A percentile compares a stretch with the other conserved stretches of the same genome.
These are phyloP conservation scores for Suhomyces emberorum DNA, from an alignment of 805 yeast genomes.

Conservation along the genomic window DNA sequence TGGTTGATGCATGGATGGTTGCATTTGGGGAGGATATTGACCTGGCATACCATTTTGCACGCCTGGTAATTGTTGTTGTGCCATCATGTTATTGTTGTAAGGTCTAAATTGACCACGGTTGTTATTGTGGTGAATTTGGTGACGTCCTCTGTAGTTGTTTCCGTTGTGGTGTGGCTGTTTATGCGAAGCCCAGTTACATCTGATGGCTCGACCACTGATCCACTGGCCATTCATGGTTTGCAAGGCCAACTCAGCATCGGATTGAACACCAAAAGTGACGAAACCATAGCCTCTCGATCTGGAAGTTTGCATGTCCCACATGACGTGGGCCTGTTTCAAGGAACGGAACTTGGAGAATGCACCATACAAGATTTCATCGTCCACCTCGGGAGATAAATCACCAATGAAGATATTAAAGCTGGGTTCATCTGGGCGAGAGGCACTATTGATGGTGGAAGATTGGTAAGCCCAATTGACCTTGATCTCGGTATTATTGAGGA, in stretches of 20 bases:
- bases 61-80: constrained; percentile 7
- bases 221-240: constrained; percentile 69
- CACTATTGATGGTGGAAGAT: constrained; percentile 60
- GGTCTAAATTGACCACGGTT: constrained; percentile 11
- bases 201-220: constrained; percentile 70
- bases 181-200: constrained; percentile 88
- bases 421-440: constrained; percentile 38
- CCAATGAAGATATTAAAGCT: constrained; percentile 79
- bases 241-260: constrained; percentile 73
- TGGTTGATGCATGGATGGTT: constrained; percentile 1
- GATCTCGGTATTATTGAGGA: constrained; percentile 53
- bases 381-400: constrained; percentile 76
- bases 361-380: constrained; percentile 64
- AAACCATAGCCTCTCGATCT: constrained; percentile 91
- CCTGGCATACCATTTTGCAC: constrained; percentile 1
- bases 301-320: constrained; percentile 97
- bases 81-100: constrained; percentile 13
- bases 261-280: constrained; percentile 64
- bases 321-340: constrained; percentile 79
- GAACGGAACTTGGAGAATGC: constrained; percentile 59
- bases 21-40: constrained; percentile 10
- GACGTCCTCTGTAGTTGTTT: constrained; percentile 9
- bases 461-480: constrained; percentile 82
- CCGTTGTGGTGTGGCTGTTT: constrained; percentile 36
- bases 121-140: constrained; percentile 3